These are phyloP conservation scores for Solanum pennellii DNA, from an alignment of 257 asterid species.

Conservation along the genomic window DNA sequence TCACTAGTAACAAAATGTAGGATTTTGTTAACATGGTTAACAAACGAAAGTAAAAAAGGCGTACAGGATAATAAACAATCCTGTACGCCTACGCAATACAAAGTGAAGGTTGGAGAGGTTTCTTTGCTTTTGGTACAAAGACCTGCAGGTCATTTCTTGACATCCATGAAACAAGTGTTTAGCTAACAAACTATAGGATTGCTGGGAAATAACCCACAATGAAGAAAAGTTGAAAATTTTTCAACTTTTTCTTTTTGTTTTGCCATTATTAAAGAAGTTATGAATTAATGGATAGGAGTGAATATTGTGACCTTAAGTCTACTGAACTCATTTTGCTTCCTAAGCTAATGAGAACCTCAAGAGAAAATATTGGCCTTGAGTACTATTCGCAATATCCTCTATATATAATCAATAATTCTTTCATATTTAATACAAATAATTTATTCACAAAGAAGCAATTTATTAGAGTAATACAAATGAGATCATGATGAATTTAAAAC, in stretches of 20 bases:
- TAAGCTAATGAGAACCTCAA: not conserved
- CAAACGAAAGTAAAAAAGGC: not conserved
- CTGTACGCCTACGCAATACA: slow-evolving; percentile 49
- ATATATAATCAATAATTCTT: not conserved
- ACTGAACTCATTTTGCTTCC: not conserved
- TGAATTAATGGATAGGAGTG: not conserved
- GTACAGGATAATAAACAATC: slow-evolving; percentile 46
- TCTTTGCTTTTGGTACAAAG: slow-evolving; percentile 5
- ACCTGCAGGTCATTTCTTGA: slow-evolving; percentile 22
- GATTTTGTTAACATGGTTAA: not conserved
- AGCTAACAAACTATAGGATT: not conserved
- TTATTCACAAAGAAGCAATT: not conserved
- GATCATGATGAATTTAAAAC: no score
- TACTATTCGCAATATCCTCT: not conserved
- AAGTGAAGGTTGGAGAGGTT: not conserved
- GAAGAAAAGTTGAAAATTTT: not conserved
- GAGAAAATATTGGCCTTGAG: not conserved
- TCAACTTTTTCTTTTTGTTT: not conserved
- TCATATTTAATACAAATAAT: not conserved
- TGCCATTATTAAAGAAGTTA: not conserved
- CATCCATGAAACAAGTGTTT: slow-evolving; percentile 21
- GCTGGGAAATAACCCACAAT: not conserved
- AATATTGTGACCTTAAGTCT: not conserved
- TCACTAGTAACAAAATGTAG: not conserved
- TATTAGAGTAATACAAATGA: not conserved